Evolutionary conservation across 2,329 filamentous ascomycete genomes (phyloP).

Genomic region (Colletotrichum cereale): DNA sequence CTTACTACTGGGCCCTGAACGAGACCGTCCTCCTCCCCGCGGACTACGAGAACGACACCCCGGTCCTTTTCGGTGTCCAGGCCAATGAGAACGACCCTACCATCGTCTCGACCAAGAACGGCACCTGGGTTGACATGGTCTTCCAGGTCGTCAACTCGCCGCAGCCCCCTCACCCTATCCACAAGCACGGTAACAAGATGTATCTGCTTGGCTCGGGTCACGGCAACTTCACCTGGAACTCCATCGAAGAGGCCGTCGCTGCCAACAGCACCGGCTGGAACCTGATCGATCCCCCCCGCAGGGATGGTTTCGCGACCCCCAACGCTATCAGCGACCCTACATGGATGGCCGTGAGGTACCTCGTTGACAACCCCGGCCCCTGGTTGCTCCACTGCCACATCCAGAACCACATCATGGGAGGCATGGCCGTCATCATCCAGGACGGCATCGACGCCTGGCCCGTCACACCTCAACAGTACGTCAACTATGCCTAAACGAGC

Average conservation of each 20-base stretch:
- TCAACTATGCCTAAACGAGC: constrained; percentile 19
- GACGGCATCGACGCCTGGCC: constrained; percentile 62
- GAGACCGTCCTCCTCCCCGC: constrained; percentile 55
- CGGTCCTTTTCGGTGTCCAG: constrained; percentile 61
- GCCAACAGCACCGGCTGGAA: constrained; percentile 66
- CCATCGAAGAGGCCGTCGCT: constrained; percentile 64
- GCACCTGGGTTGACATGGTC: constrained; percentile 69
- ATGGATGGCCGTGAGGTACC: constrained; percentile 67
- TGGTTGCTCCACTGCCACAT: constrained; percentile 71
- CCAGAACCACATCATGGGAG: constrained; percentile 64
- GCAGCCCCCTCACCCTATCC: constrained; percentile 70
- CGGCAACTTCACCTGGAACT: constrained; percentile 64
- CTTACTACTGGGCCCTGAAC: constrained; percentile 68
- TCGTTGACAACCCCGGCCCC: constrained; percentile 64
- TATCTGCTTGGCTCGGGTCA: constrained; percentile 66
- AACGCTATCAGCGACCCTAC: constrained; percentile 46
- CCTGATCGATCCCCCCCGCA: constrained; percentile 64
- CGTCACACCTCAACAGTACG: constrained; percentile 54
- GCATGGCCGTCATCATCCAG: constrained; percentile 66
- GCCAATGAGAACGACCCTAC: constrained; percentile 54
- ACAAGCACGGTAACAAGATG: constrained; percentile 74
- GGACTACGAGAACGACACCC: constrained; percentile 52
- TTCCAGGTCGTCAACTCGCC: constrained; percentile 57
- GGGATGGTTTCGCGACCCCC: constrained; percentile 62
- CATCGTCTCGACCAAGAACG: constrained; percentile 60